Conservation (phyloP, 495 filamentous ascomycete species). For the Daldinia vernicosa region DNA sequence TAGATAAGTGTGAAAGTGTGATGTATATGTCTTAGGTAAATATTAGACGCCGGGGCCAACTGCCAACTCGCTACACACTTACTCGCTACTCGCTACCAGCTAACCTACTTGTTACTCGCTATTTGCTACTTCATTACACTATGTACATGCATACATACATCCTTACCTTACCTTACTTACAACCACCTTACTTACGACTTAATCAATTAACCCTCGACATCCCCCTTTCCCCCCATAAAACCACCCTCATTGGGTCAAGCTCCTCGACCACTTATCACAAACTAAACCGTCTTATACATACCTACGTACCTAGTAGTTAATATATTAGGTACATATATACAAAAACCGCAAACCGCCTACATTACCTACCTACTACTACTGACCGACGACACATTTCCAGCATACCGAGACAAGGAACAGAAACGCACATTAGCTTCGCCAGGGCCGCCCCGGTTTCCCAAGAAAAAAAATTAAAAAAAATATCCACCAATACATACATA, state of each 20-base stretch:
- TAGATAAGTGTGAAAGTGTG: no score
- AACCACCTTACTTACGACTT: neutral
- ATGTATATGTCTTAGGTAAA: neutral
- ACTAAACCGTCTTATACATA: neutral
- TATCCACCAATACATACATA: neutral
- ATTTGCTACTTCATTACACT: neutral
- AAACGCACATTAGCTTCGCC: neutral
- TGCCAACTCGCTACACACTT: neutral
- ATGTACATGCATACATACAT: neutral
- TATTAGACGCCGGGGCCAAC: neutral
- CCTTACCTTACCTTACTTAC: neutral
- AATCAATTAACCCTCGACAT: neutral
- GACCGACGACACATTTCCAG: neutral
- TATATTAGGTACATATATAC: neutral
- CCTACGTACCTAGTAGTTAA: no score
- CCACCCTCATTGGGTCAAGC: neutral
- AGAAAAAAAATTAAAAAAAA: no score
- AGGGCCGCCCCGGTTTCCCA: neutral
- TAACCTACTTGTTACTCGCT: neutral
- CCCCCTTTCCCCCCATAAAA: slow-evolving; percentile 4
- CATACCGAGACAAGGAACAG: neutral
- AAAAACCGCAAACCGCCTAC: neutral
- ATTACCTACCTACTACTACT: neutral
- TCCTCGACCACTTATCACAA: neutral
- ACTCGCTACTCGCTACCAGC: no score